Base-by-base conservation (phyloP, 129 eudicot genomes). In the Daucus carota region DNA sequence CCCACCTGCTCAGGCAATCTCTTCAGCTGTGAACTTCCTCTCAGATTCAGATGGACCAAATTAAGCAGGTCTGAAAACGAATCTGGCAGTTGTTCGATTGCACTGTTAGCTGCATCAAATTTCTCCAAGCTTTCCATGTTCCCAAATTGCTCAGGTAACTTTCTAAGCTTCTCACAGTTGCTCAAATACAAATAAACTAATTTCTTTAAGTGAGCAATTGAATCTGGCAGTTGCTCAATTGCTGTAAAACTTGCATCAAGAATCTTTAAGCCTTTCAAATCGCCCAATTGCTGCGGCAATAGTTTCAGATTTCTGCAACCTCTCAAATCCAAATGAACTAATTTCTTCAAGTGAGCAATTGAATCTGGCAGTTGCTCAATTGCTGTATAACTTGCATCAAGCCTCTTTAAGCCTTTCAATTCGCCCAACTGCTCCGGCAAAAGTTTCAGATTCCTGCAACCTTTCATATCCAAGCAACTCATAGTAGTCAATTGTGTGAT, bases 121-220 rank as follows among this genome's bases (percentile, higher is more conserved):
- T 0, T 4, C 38, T 28, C 0, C 36, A 62, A 62, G 69, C 69
- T 36, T 12, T 28, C 69, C 36, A 62, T 62, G 36, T 62, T 62
- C 36, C 69, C 69, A 28, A 62, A 28, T 62, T 62, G 69, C 17
- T 62, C 69, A 62, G 69, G 69, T 62, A 62, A 28, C 36, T 29
- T 26, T 28, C 7, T 29, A 24, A 62, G 69, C 69, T 62, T 4
- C 17, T 11, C 2, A 20, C 69, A 62, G 3, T 2, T 0, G 2
- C 0, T 0, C 36, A 62, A 62, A 0, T 28, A 0, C 69, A 62
- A 62, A 12, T 12, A 1, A 3, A 12, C 20, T 29, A 62, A 28
- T 14, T 62, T 62, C 20, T 28, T 28, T 36, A 62, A 28, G 8
- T 62, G 18, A 24, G 18, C 36, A 62, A 60, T 4, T 62, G 69